Evolutionary conservation across 257 asterid species (phyloP).

Genomic region (Scutellaria barbata): DNA sequence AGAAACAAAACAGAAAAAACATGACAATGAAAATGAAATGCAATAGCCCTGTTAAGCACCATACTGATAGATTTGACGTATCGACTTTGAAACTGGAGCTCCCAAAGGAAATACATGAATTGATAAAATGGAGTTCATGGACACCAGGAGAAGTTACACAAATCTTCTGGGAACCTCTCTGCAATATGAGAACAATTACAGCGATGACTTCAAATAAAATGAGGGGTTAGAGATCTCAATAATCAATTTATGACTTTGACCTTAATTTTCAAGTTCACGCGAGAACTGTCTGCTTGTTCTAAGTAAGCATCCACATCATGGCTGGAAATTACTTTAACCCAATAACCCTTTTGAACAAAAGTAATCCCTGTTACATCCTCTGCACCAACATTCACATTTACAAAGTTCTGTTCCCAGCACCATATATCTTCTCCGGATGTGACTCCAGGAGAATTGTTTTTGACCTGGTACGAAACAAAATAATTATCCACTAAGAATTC

Average conservation of each 20-base stretch:
- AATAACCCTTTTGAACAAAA: slow-evolving; percentile 84
- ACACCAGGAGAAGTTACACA: slow-evolving; percentile 88
- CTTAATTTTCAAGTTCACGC: slow-evolving; percentile 68
- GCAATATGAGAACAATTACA: slow-evolving; percentile 47
- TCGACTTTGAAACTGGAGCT: slow-evolving; percentile 68
- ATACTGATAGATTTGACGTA: slow-evolving; percentile 68
- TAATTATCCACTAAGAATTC: slow-evolving; percentile 22
- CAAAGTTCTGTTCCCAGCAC: slow-evolving; percentile 88
- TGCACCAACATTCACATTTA: slow-evolving; percentile 66
- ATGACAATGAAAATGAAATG: slow-evolving; percentile 18
- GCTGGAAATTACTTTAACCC: slow-evolving; percentile 79
- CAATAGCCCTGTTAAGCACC: slow-evolving; percentile 35
- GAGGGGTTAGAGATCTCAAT: slow-evolving; percentile 15
- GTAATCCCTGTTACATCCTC: slow-evolving; percentile 82
- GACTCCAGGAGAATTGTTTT: slow-evolving; percentile 48
- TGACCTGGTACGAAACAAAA: slow-evolving; percentile 60
- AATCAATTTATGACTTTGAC: slow-evolving; percentile 45
- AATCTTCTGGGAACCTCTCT: slow-evolving; percentile 81
- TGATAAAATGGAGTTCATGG: slow-evolving; percentile 83
- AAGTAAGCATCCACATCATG: slow-evolving; percentile 83
- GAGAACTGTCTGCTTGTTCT: slow-evolving; percentile 63
- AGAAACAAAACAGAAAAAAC: slow-evolving; percentile 15
- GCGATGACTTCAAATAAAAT: slow-evolving; percentile 36
- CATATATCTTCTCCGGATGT: slow-evolving; percentile 73
- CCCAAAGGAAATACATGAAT: slow-evolving; percentile 87